Conservation (phyloP, 768 basidiomycete genomes). For the Leccinum pellstonianum region DNA sequence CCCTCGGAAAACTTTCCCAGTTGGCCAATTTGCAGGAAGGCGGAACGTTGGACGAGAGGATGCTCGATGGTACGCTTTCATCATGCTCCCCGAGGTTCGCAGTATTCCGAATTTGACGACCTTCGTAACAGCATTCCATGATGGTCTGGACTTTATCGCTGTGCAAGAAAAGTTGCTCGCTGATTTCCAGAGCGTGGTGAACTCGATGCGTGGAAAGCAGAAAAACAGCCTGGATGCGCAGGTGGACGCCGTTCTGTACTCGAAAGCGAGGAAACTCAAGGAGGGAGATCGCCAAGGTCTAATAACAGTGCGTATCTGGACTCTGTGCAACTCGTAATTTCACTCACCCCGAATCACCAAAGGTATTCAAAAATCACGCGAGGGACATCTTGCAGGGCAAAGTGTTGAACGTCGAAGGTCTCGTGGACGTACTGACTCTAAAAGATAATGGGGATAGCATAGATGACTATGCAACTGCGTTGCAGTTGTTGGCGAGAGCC, state of each 20-base stretch:
- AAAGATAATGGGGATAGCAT: constrained; percentile 68
- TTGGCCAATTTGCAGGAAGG: constrained; percentile 59
- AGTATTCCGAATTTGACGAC: constrained; percentile 3
- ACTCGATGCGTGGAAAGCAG: constrained; percentile 51
- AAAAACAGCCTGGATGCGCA: constrained; percentile 65
- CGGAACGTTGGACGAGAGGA: constrained; percentile 44
- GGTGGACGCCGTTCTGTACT: constrained; percentile 58
- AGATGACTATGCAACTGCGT: constrained; percentile 66
- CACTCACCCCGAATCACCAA: background rate
- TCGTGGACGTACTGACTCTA: constrained; percentile 79
- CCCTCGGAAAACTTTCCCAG: constrained; percentile 84
- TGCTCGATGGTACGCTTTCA: constrained; percentile 51
- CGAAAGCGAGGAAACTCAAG: constrained; percentile 45
- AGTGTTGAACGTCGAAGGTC: constrained; percentile 73
- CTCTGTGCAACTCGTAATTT: background rate
- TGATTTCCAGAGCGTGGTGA: constrained; percentile 53
- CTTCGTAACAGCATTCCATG: constrained; percentile 67
- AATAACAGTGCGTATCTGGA: constrained; percentile 29
- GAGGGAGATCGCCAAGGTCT: constrained; percentile 51
- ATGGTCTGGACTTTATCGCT: constrained; percentile 82
- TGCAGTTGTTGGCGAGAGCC: constrained; percentile 61
- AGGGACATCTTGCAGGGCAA: constrained; percentile 72
- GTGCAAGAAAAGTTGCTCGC: constrained; percentile 71
- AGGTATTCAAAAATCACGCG: constrained; percentile 72
- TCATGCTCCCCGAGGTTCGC: background rate